Evolutionary conservation across 495 filamentous ascomycete genomes (phyloP).

Genomic region (Cercophora sp.): DNA sequence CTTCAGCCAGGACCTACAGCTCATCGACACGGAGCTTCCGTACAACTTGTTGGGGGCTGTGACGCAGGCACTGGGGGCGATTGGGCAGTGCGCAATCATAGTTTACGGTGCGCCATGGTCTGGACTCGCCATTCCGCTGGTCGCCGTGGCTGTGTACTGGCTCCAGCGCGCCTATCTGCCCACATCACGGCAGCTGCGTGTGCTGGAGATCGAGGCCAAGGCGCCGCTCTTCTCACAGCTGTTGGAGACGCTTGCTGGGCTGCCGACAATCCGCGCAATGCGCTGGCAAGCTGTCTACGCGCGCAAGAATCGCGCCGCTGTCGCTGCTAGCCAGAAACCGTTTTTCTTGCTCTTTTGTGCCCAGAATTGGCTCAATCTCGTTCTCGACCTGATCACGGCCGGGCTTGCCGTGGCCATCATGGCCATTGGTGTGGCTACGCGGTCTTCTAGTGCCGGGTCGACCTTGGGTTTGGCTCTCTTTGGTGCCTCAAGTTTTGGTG

Average conservation of each 20-base stretch:
- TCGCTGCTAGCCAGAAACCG: conserved; percentile 39
- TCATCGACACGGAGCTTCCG: conserved; percentile 1
- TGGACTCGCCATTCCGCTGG: too few relatives aligned
- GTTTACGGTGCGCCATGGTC: too few relatives aligned
- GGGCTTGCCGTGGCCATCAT: conserved; percentile 43
- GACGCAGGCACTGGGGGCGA: too few relatives aligned
- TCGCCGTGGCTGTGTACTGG: conserved; percentile 38
- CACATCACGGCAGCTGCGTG: conserved; percentile 60
- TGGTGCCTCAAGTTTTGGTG: neutral
- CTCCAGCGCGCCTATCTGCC: conserved; percentile 61
- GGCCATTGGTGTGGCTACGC: conserved; percentile 33
- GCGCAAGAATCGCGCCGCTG: conserved; percentile 21
- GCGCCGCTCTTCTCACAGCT: conserved; percentile 59
- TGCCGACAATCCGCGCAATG: conserved; percentile 46
- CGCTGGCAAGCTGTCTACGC: conserved; percentile 32
- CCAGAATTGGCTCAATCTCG: conserved; percentile 43
- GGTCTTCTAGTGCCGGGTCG: neutral
- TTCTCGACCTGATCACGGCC: conserved; percentile 39
- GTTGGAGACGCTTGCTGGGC: conserved; percentile 43
- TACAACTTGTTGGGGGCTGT: too few relatives aligned
- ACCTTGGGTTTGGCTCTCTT: neutral
- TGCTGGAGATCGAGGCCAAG: conserved; percentile 61
- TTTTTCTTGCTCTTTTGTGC: conserved; percentile 41
- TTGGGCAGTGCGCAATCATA: too few relatives aligned
- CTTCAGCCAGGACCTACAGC: conserved; percentile 3